Base-by-base conservation (phyloP, 192 early-diverging fungal species). In the Lunasporangiospora selenospora region DNA sequence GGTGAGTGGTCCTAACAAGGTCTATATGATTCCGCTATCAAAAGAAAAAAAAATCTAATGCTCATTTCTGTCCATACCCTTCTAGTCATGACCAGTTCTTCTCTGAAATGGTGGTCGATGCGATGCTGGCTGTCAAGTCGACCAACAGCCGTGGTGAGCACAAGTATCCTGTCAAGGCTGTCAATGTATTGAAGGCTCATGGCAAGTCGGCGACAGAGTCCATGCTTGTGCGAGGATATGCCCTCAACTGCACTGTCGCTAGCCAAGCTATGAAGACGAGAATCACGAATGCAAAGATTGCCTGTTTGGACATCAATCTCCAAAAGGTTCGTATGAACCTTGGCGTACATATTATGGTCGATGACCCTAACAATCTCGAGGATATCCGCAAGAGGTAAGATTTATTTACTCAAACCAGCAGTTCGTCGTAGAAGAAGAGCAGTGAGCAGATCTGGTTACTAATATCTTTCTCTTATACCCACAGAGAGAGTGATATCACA, bases 241-340 rank as follows among this genome's bases (percentile, higher is more conserved):
- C 98, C 1, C 79, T 99, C 46, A 97, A 98, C 84, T 98, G 98
- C 75, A 98, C 97, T 6, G 92, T 99, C 23, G 95, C 95, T 23
- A 90, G 93, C 47, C 93, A 97, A 80, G 96, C 95, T 39, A 96
- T 99, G 88, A 91, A 89, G 67, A 98, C 90, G 41, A 84, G 82
- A 50, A 83, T 99, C 54, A 80, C 75, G 16, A 89, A 88, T 56
- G 95, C 98, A 41, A 95, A 95, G 81, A 97, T 99, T 81, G 93
- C 97, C 13, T 96, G 94, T 61, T 81, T 99, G 48, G 98, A 99
- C 75, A 96, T 99, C 81, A 98, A 99, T 85, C 85, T 99, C 44
- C 95, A 96, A 80, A 98, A 97, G 83, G 91, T 94, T 12, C 87
- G 96, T 56, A 98, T 99, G 98, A 90, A 93, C 78, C 77, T 99